phyloP scores from a whole-genome alignment of 495 filamentous ascomycete genomes.

The Podospora didyma region DNA sequence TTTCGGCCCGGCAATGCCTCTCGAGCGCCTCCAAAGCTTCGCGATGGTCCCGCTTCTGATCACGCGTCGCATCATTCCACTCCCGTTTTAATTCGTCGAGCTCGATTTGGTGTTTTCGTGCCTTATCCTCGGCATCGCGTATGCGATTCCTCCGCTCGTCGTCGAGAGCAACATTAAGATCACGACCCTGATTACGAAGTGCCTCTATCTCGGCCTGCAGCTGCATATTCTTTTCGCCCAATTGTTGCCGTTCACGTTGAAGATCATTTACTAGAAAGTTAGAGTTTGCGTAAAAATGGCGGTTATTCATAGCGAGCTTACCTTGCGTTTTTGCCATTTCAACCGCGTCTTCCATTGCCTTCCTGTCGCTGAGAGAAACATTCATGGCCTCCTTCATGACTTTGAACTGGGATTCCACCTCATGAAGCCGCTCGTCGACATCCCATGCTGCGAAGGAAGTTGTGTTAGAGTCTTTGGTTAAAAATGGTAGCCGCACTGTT shows the following conservation, averaged over 20 bases:
- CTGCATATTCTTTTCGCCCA: slow-evolving; percentile 51
- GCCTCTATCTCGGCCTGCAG: slow-evolving; percentile 58
- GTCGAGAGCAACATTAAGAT: slow-evolving; percentile 25
- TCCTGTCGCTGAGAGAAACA: slow-evolving; percentile 55
- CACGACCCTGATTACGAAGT: slow-evolving; percentile 39
- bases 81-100: slow-evolving; percentile 38
- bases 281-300: neutral
- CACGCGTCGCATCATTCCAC: slow-evolving; percentile 28
- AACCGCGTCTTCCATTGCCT: slow-evolving; percentile 62
- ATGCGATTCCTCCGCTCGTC: slow-evolving; percentile 29
- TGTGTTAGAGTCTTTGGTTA: slow-evolving; percentile 69
- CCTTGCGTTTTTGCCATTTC: slow-evolving; percentile 68
- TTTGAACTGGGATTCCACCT: slow-evolving; percentile 60
- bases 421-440: slow-evolving; percentile 59
- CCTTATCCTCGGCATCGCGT: slow-evolving; percentile 38
- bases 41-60: slow-evolving; percentile 25
- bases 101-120: slow-evolving; percentile 26
- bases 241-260: slow-evolving; percentile 54
- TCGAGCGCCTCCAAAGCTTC: slow-evolving; percentile 45
- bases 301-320: slow-evolving; percentile 38
- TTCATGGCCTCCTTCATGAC: slow-evolving; percentile 59
- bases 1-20: slow-evolving; percentile 24
- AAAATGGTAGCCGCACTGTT: slow-evolving; percentile 47
- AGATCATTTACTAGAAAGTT: slow-evolving; percentile 57
- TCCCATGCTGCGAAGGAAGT: slow-evolving; percentile 64